Evolutionary conservation across 225 moss, liverwort and hornwort species (phyloP).

Genomic region (Neckera pumila): DNA sequence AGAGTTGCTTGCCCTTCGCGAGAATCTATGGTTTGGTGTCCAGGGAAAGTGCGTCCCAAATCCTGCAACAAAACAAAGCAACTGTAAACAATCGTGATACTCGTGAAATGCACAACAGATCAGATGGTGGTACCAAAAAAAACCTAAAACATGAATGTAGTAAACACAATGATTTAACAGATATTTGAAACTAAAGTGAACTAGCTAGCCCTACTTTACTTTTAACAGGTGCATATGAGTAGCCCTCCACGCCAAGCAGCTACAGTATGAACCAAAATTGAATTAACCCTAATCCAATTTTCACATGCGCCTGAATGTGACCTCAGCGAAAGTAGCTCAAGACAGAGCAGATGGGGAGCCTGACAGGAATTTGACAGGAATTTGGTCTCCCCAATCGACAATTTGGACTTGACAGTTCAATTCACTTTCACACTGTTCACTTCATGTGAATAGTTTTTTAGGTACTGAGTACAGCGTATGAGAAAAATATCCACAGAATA

Average conservation of each 20-base stretch:
- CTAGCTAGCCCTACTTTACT: neutral
- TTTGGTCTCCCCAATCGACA: neutral
- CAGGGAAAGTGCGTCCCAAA: slow-evolving; percentile 88
- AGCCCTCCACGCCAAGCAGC: neutral
- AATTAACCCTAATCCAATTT: neutral
- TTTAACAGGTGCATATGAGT: neutral
- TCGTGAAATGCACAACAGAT: neutral
- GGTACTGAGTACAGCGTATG: too few species aligned
- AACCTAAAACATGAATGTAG: neutral
- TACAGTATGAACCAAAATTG: neutral
- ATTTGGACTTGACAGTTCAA: neutral
- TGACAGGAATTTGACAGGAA: neutral
- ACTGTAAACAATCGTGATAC: neutral
- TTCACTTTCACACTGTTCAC: too few species aligned
- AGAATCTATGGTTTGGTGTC: slow-evolving; percentile 81
- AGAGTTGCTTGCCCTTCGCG: slow-evolving; percentile 81
- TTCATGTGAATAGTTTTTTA: neutral
- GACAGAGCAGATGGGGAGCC: neutral
- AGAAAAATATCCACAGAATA: neutral
- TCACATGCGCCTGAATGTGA: neutral
- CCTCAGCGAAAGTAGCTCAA: neutral
- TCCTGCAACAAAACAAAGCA: slow-evolving; percentile 36
- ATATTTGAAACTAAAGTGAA: neutral
- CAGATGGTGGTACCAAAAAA: neutral
- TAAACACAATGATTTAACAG: neutral